Conservation (phyloP, 2,329 filamentous ascomycete genomes). For the Ophiocordyceps camponoti-rufipedis region DNA sequence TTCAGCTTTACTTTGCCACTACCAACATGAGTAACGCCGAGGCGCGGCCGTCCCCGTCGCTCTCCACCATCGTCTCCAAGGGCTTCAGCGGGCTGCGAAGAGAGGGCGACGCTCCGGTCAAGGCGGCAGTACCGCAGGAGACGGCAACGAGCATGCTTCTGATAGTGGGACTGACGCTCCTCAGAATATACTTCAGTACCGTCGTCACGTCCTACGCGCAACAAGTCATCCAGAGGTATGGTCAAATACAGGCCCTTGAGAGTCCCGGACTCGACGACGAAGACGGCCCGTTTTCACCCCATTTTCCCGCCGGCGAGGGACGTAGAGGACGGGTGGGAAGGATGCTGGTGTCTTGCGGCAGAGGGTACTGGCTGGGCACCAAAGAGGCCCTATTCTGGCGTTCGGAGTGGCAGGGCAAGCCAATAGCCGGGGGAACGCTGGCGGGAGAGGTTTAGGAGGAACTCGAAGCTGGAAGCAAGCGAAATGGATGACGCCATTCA, state of each 20-base stretch:
- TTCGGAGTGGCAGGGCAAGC: conserved; percentile 36
- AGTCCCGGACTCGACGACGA: conserved; percentile 25
- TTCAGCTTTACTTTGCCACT: conserved; percentile 66
- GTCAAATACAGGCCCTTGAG: conserved; percentile 28
- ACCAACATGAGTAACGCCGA: conserved; percentile 25
- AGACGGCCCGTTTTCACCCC: conserved; percentile 49
- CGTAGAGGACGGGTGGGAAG: conserved; percentile 68
- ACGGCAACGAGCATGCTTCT: conserved; percentile 60
- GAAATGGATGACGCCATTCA: conserved; percentile 5
- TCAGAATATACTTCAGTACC: conserved; percentile 69
- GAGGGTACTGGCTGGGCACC: conserved; percentile 66
- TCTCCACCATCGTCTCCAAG: conserved; percentile 11
- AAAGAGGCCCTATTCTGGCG: conserved; percentile 52
- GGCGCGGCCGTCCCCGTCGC: conserved; percentile 6
- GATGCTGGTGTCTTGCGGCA: conserved; percentile 54
- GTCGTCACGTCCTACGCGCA: conserved; percentile 72
- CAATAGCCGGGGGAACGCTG: conserved; percentile 19
- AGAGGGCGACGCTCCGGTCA: conserved; percentile 9
- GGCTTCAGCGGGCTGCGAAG: conserved; percentile 15
- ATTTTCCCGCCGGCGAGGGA: conserved; percentile 57
- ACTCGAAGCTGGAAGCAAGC: not conserved
- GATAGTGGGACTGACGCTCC: conserved; percentile 52
- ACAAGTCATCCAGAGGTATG: conserved; percentile 52
- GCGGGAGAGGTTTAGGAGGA: conserved; percentile 13
- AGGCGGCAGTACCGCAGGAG: conserved; percentile 28